Evolutionary conservation across 768 basidiomycete genomes (phyloP).

Genomic region (Tulasnella sp.): DNA sequence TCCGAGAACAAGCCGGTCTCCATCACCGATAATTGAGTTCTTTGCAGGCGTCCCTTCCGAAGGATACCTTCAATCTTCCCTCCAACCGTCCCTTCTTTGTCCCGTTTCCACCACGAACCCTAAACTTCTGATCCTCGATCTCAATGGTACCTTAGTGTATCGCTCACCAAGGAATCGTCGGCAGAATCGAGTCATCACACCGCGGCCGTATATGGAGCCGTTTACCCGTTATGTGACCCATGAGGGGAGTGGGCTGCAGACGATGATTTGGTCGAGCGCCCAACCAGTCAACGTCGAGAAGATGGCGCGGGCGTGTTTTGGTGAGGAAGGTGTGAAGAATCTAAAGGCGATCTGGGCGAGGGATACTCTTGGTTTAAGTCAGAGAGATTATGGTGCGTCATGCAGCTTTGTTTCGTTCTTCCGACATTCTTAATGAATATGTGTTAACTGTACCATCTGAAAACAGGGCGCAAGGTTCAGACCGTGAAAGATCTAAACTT

Average conservation of each 20-base stretch:
- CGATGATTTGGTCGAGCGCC: slow-evolving; percentile 84
- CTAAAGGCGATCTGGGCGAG: slow-evolving; percentile 56
- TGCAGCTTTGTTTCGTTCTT: background rate
- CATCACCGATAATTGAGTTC: too few relatives aligned
- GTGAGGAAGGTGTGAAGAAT: slow-evolving; percentile 25
- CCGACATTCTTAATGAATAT: slow-evolving; percentile 18
- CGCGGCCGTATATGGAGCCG: slow-evolving; percentile 52
- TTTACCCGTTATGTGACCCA: slow-evolving; percentile 58
- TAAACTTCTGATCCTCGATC: slow-evolving; percentile 17
- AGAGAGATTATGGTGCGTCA: slow-evolving; percentile 55
- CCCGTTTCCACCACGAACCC: background rate
- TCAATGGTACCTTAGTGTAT: slow-evolving; percentile 17
- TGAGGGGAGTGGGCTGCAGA: slow-evolving; percentile 61
- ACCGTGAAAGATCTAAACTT: slow-evolving; percentile 70
- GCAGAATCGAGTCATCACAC: slow-evolving; percentile 25
- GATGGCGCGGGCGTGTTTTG: slow-evolving; percentile 61
- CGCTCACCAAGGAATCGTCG: background rate
- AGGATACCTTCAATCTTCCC: too few relatives aligned
- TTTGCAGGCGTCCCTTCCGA: too few relatives aligned
- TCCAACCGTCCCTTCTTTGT: too few relatives aligned
- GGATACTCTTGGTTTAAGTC: slow-evolving; percentile 58
- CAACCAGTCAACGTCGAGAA: slow-evolving; percentile 66
- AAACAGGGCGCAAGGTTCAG: slow-evolving; percentile 29
- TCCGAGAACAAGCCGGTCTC: too few relatives aligned
- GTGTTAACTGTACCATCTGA: slow-evolving; percentile 1